Base-by-base conservation (phyloP, 306 rosid genomes). In the Coriaria nepalensis region DNA sequence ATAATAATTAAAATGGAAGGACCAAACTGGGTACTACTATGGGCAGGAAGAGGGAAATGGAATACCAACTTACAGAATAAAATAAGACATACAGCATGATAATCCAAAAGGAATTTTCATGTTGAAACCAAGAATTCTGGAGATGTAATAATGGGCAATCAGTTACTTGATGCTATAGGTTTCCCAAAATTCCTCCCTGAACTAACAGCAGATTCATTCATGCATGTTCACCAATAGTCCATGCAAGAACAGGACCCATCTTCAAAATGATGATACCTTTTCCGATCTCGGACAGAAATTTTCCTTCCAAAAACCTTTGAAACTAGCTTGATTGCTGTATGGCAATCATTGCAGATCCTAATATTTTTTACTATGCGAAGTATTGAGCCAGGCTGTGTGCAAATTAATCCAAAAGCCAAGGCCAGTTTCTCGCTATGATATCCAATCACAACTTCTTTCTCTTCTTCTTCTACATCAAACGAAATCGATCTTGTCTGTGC, bases 391-490 rank as follows among this genome's bases (percentile, higher is more conserved):
- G 61, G 68, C 43, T 46, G 33, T 7, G 60, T 62, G 61, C 43
- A 37, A 6, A 53, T 53, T 2, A 53, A 39, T 10, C 61, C 61
- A 33, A 42, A 62, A 46, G 55, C 68, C 47, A 62, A 9, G 45
- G 68, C 68, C 38, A 62, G 42, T 20, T 62, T 62, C 46, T 62
- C 54, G n/a, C 67, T 62, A n/a, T 62, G 67, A n/a, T 45, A 62
- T 37, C 60, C 49, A 29, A 53, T 36, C 37, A 52, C 6, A 32
- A 38, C 29, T 39, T 53, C 60, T 42, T 62, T 62, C 49, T 62
- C 67, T 29, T 53, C 60, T 50, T 62, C 67, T 33, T 62, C 68
- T 6, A 62, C 40, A 44, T 62, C 55, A 14, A 62, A 53, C 41
- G 6, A 20, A 34, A 62, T 55, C 13, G 8, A 33, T 33, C 33